Evolutionary conservation across 2,329 filamentous ascomycete species (phyloP).

Genomic region (Xylariomycetidae sp.): DNA sequence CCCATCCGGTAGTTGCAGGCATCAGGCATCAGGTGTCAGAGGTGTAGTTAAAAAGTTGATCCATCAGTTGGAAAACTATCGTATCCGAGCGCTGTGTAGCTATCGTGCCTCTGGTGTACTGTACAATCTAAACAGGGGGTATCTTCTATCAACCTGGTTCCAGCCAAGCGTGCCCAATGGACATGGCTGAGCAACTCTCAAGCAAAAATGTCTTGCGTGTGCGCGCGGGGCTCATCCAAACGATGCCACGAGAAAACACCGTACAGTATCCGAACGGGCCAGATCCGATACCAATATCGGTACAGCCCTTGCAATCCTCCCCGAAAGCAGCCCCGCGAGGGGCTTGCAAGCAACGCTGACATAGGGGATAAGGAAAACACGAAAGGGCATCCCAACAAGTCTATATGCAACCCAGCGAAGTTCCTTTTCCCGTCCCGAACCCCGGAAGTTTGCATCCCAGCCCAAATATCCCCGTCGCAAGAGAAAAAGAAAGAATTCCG

Average conservation of each 20-base stretch:
- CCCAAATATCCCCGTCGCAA: slow-evolving; percentile 13
- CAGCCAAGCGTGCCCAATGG: slow-evolving; percentile 25
- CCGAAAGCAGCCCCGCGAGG: slow-evolving; percentile 17
- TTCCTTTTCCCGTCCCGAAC: slow-evolving; percentile 25
- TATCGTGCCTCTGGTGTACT: slow-evolving; percentile 26
- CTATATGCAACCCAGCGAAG: slow-evolving; percentile 26
- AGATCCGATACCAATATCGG: slow-evolving; percentile 20
- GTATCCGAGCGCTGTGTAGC: slow-evolving; percentile 25
- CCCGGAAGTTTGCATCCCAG: slow-evolving; percentile 25
- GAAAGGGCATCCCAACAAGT: slow-evolving; percentile 19
- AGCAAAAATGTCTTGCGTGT: slow-evolving; percentile 12
- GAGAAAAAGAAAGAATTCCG: slow-evolving; percentile 9
- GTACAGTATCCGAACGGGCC: slow-evolving; percentile 18
- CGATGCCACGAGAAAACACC: slow-evolving; percentile 18
- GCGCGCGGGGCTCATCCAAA: slow-evolving; percentile 13
- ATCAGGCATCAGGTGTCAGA: no score
- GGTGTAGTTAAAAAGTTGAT: slow-evolving; percentile 22
- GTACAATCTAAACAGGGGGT: slow-evolving; percentile 32
- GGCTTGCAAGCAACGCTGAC: slow-evolving; percentile 12
- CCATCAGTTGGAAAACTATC: slow-evolving; percentile 23
- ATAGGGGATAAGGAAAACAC: slow-evolving; percentile 20
- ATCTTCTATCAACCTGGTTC: slow-evolving; percentile 31
- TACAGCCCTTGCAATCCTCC: slow-evolving; percentile 18
- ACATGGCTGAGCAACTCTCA: slow-evolving; percentile 22
- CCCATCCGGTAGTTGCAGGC: no score